Evolutionary conservation across 805 yeast species (phyloP).

Genomic region (Pichia nanzhaoensis): DNA sequence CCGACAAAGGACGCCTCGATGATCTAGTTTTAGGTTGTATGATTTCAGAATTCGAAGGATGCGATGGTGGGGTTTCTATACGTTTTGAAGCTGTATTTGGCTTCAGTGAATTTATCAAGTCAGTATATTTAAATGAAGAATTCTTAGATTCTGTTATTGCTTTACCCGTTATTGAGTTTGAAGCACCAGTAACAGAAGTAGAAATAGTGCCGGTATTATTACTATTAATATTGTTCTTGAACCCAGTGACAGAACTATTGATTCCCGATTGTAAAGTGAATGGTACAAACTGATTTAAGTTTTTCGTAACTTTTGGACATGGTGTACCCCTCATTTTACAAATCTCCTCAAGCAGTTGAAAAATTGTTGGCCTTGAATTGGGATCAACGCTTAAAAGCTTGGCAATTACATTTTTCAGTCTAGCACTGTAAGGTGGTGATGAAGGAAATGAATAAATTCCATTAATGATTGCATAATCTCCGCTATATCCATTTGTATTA

Average conservation of each 20-base stretch:
- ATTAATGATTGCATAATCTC: constrained; percentile 57
- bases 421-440: constrained; percentile 50
- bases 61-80: not conserved
- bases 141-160: not conserved
- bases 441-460: constrained; percentile 48
- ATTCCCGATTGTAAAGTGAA: not conserved
- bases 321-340: constrained; percentile 51
- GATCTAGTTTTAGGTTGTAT: constrained; percentile 6
- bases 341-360: constrained; percentile 63
- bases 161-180: not conserved
- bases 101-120: constrained; percentile 3
- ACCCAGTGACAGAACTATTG: not conserved
- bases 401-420: constrained; percentile 57
- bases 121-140: constrained; percentile 4
- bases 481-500: constrained; percentile 33
- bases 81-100: constrained; percentile 1
- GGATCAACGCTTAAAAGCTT: constrained; percentile 62
- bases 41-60: not conserved
- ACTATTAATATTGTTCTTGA: not conserved
- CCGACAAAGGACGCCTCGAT: constrained; percentile 9
- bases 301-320: constrained; percentile 23
- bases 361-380: constrained; percentile 63
- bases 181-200: not conserved
- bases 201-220: not conserved
- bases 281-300: not conserved